These are phyloP conservation scores for Mitragyna speciosa DNA, from an alignment of 257 asterid genomes.

Conservation along the genomic window DNA sequence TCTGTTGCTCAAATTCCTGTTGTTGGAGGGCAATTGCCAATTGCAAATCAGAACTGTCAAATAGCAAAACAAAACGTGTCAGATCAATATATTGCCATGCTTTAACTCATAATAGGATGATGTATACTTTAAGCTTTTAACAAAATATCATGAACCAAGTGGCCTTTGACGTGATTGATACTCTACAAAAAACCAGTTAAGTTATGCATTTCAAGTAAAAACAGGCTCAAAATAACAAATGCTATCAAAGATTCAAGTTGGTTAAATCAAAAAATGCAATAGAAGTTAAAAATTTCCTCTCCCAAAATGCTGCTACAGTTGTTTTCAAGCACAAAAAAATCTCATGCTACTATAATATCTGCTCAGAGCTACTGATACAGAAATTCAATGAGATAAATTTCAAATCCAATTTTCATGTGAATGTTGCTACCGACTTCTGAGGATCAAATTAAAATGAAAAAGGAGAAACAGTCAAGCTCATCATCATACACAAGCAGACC, in stretches of 20 bases:
- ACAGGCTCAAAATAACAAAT: background rate
- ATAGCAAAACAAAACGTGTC: conserved; percentile 21
- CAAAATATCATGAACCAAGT: background rate
- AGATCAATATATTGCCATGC: background rate
- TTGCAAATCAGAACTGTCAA: conserved; percentile 83
- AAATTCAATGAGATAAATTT: background rate
- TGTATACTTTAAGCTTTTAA: background rate
- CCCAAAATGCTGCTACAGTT: background rate
- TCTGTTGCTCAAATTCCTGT: conserved; percentile 84
- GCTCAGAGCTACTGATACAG: background rate
- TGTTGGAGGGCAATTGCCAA: conserved; percentile 96
- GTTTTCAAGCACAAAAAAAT: background rate
- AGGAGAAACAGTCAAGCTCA: background rate
- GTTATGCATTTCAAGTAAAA: conserved; percentile 4
- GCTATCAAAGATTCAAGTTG: background rate
- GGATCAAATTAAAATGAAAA: background rate
- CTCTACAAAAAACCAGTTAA: conserved; percentile 6
- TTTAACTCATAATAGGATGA: background rate
- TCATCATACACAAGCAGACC: background rate
- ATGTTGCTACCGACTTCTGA: background rate
- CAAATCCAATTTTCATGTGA: background rate
- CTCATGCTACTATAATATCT: no score
- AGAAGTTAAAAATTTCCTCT: background rate
- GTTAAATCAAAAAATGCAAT: background rate
- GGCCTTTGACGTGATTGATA: background rate